Percentiles rank a stretch among this genome's conserved stretches.
phyloP scores from a whole-genome alignment of 257 asterid species.

The Ligustrum vulgare region DNA sequence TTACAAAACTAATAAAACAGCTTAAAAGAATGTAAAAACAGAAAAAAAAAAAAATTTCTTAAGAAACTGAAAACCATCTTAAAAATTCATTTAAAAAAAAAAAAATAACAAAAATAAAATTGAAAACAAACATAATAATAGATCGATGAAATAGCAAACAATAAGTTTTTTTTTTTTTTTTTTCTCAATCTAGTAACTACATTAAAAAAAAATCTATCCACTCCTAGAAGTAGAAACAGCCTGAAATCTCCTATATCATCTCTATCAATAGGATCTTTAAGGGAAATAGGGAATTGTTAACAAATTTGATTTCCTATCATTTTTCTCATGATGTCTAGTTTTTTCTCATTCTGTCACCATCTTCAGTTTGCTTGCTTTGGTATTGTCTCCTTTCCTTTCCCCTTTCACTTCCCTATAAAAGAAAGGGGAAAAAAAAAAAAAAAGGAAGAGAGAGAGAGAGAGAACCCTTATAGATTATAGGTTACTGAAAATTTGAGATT shows the following conservation, averaged over 20 bases:
- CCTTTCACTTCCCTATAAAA: background rate
- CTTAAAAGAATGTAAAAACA: background rate
- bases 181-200: background rate
- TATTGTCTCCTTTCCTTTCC: background rate
- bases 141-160: background rate
- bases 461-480: background rate
- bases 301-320: background rate
- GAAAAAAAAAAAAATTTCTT: background rate
- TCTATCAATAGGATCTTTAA: background rate
- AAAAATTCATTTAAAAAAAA: too few relatives aligned
- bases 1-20: background rate
- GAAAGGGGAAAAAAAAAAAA: background rate
- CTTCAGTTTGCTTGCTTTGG: too few relatives aligned
- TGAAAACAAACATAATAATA: background rate
- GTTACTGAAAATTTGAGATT: background rate
- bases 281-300: background rate
- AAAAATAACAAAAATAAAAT: too few relatives aligned
- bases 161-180: background rate
- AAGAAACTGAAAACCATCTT: background rate
- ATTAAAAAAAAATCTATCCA: background rate
- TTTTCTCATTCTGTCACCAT: background rate
- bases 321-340: background rate
- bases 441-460: background rate
- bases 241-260: background rate
- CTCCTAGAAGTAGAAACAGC: background rate